Conservation (phyloP, 768 basidiomycete species). For the Leccinum fibrillosum region DNA sequence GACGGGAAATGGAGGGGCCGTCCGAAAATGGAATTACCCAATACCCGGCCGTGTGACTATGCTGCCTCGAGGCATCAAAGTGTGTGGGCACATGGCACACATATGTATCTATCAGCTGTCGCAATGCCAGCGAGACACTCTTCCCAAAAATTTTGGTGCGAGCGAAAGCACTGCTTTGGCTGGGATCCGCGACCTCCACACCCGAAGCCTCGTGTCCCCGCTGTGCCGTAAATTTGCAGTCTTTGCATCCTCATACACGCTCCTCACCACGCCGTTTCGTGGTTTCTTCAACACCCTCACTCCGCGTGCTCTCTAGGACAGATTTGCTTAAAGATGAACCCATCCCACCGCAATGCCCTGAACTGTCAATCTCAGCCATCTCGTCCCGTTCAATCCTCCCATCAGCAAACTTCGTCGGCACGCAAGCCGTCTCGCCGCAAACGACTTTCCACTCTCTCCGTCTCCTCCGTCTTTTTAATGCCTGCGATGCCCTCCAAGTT, state of each 20-base stretch:
- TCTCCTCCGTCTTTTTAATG: slow-evolving; percentile 30
- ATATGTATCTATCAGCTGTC: background rate
- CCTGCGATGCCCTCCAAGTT: slow-evolving; percentile 66
- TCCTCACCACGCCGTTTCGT: slow-evolving; percentile 29
- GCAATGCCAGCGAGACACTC: slow-evolving; percentile 11
- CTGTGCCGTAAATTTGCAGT: slow-evolving; percentile 14
- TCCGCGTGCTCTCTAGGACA: slow-evolving; percentile 28
- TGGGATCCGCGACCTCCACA: slow-evolving; percentile 17
- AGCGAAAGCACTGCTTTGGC: slow-evolving; percentile 19
- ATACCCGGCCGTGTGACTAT: background rate
- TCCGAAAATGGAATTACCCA: background rate
- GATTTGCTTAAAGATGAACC: slow-evolving; percentile 28
- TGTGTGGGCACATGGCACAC: background rate
- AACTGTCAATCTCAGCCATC: slow-evolving; percentile 26
- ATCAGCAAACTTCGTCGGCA: slow-evolving; percentile 17
- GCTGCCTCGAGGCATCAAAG: slow-evolving; percentile 25
- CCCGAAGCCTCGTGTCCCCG: slow-evolving; percentile 24
- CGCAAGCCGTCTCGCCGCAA: slow-evolving; percentile 33
- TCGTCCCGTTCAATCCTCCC: slow-evolving; percentile 17
- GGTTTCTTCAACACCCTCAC: slow-evolving; percentile 20
- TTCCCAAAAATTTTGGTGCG: slow-evolving; percentile 12
- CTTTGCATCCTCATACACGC: slow-evolving; percentile 20
- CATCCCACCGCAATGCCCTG: slow-evolving; percentile 22
- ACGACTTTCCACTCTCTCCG: slow-evolving; percentile 31
- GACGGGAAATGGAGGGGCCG: background rate